phyloP scores from a whole-genome alignment of 306 rosid genomes.

The Carpinus viminea region DNA sequence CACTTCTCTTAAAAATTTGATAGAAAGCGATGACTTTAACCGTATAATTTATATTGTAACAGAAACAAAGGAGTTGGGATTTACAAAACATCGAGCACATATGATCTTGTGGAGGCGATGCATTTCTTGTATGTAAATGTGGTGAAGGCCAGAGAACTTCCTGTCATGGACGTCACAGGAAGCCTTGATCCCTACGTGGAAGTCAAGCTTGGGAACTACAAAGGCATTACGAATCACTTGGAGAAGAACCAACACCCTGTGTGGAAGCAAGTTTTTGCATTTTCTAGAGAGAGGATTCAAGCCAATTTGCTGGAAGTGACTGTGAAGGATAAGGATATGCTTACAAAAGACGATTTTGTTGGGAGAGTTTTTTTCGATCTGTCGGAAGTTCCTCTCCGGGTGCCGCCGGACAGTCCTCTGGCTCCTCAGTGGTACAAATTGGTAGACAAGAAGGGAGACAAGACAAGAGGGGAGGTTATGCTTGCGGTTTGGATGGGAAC shows the following conservation, averaged over 20 bases:
- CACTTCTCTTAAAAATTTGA: too few relatives aligned
- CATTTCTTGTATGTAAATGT: constrained; percentile 84
- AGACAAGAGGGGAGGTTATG: constrained; percentile 73
- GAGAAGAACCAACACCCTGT: constrained; percentile 87
- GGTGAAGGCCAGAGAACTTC: constrained; percentile 87
- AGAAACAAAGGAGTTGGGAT: constrained; percentile 20
- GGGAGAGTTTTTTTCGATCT: constrained; percentile 67
- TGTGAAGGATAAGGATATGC: constrained; percentile 73
- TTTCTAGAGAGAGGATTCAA: constrained; percentile 75
- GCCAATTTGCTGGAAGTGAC: constrained; percentile 73
- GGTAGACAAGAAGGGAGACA: constrained; percentile 66
- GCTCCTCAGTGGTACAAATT: constrained; percentile 97
- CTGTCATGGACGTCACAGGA: constrained; percentile 81
- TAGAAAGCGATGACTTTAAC: constrained; percentile 10
- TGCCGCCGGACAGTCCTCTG: constrained; percentile 92
- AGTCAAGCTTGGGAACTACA: constrained; percentile 91
- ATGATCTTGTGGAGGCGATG: constrained; percentile 92
- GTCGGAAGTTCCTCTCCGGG: constrained; percentile 62
- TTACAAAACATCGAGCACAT: constrained; percentile 76
- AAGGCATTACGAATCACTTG: constrained; percentile 67
- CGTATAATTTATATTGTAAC: too few relatives aligned
- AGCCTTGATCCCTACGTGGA: constrained; percentile 97
- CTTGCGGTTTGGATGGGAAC: constrained; percentile 99
- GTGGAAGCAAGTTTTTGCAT: constrained; percentile 91
- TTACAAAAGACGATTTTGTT: constrained; percentile 85